Evolutionary conservation across 129 eudicot genomes (phyloP), one percentile per base, ranked within the genome.

Genomic region (Chrysanthemum lavandulifolium): DNA sequence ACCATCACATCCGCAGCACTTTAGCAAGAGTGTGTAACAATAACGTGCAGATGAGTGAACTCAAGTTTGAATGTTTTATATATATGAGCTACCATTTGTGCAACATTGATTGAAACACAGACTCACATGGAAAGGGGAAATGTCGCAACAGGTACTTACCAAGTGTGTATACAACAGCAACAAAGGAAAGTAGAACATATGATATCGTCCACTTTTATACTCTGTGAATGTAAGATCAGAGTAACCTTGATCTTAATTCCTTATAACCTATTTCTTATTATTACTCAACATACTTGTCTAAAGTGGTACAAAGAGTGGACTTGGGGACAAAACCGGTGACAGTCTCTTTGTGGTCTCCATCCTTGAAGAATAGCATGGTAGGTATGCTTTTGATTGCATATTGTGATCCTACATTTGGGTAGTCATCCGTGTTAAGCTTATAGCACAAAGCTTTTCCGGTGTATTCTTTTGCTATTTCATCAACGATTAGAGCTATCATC

Each of bases 351-450:
- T 81, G 73, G 63, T 87, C 89, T 11, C 92, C 92, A 6, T 84
- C 65, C 60, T 84, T 87, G 92, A 81, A 84, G 75, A 87, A 84
- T 9, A 87, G 47, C 58, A 87, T 78, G 10, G 83, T 84, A 13
- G 92, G 92, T 36, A 87, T 79, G 81, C 83, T 82, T 71, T 84
- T 55, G 27, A 84, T 87, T 60, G 80, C 81, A 55, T 84, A 84
- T 59, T 67, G 76, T 9, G 86, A 61, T 2, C 89, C 86, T 16
- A 87, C 55, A 54, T 31, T 79, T 23, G 92, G 92, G 55, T 75
- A 73, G 13, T 84, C 92, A 14, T 87, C 86, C 0, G 84, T 87
- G 82, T 87, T 84, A 51, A 87, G 68, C 81, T 74, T 84, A 75
- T 68, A 87, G 27, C 84, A 81, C 1, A 70, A 23, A 4, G 78